phyloP scores from a whole-genome alignment of 805 yeast species.

The Komagataella phaffii region DNA sequence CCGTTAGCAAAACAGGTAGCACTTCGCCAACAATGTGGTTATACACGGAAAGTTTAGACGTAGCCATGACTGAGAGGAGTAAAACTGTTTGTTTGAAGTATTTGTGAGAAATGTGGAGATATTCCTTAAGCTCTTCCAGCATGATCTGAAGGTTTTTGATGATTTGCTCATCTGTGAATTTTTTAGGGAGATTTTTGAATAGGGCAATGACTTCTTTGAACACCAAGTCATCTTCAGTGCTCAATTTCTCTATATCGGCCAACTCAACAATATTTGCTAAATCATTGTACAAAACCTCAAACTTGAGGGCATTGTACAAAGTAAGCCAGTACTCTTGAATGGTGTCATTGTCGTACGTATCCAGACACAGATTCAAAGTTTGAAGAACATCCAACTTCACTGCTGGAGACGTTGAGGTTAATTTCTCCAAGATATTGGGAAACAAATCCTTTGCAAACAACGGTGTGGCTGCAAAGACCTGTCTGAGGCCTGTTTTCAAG shows the following conservation, averaged over 20 bases:
- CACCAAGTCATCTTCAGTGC: neutral
- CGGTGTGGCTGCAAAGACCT: conserved; percentile 47
- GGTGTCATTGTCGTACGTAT: conserved; percentile 32
- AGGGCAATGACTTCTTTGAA: neutral
- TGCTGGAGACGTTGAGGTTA: conserved; percentile 58
- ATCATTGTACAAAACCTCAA: conserved; percentile 76
- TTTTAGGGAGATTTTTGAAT: neutral
- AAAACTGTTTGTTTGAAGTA: conserved; percentile 49
- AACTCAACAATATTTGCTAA: conserved; percentile 7
- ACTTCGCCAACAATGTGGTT: conserved; percentile 31
- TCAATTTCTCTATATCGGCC: neutral
- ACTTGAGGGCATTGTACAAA: conserved; percentile 81
- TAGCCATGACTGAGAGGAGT: conserved; percentile 41
- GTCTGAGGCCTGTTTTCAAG: conserved; percentile 47
- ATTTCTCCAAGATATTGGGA: conserved; percentile 66
- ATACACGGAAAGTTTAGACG: conserved; percentile 30
- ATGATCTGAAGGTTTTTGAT: neutral
- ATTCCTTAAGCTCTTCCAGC: neutral
- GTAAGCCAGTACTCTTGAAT: conserved; percentile 52
- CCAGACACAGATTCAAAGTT: conserved; percentile 46
- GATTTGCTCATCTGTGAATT: neutral
- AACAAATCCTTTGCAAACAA: conserved; percentile 60
- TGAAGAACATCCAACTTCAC: conserved; percentile 65
- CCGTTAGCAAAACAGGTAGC: conserved; percentile 27
- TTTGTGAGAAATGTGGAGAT: conserved; percentile 19